Conservation (phyloP, 176 grass and related monocot genomes). For the Zizania latifolia region DNA sequence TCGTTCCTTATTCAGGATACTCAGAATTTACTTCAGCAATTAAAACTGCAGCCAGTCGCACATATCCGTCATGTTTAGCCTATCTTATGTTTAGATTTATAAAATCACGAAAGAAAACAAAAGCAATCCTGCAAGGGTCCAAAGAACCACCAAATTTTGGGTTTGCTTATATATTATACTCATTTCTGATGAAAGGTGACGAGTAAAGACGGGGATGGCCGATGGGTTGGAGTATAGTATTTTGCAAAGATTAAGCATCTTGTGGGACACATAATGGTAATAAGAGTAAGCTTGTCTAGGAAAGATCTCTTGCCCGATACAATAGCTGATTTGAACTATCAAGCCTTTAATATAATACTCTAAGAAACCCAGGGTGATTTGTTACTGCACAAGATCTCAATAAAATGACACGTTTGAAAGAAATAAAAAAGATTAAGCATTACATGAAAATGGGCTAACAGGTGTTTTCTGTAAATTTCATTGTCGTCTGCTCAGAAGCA, state of each 20-base stretch:
- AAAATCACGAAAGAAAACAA: background rate
- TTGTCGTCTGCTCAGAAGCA: background rate
- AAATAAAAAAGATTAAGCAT: background rate
- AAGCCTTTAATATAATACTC: background rate
- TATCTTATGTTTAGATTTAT: background rate
- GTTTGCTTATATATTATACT: background rate
- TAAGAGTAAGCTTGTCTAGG: background rate
- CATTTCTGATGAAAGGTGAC: background rate
- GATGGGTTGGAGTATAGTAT: background rate
- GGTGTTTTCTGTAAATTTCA: background rate
- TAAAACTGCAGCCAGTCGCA: background rate
- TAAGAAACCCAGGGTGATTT: background rate
- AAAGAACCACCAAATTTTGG: background rate
- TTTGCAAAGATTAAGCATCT: background rate
- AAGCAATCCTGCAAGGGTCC: background rate
- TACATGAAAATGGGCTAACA: background rate
- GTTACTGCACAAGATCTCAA: background rate
- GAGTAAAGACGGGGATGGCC: background rate
- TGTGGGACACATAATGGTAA: background rate
- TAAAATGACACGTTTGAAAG: background rate
- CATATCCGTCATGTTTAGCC: background rate
- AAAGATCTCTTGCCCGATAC: background rate
- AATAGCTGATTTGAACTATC: background rate
- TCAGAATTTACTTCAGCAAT: background rate
- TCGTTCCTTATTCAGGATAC: background rate